phyloP scores from a whole-genome alignment of 345 rosid genomes.

The Balakata baccata region DNA sequence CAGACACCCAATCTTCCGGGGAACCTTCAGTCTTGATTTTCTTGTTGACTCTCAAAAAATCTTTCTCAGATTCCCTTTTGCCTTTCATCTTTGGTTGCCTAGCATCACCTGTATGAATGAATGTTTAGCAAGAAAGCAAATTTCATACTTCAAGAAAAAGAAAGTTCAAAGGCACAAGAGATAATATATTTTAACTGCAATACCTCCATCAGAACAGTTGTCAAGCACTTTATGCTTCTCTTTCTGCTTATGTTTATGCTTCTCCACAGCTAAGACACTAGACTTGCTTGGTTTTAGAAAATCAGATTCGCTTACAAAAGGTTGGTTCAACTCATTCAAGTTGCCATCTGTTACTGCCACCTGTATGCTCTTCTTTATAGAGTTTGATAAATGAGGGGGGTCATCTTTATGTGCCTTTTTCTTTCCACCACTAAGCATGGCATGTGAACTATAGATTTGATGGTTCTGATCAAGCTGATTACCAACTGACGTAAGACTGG shows the following conservation, averaged over 20 bases:
- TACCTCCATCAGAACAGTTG: conserved; percentile 70
- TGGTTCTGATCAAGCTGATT: conserved; percentile 28
- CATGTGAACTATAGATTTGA: conserved; percentile 27
- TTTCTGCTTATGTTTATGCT: conserved; percentile 51
- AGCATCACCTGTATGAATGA: conserved; percentile 46
- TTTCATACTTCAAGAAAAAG: conserved; percentile 16
- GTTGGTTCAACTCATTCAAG: conserved; percentile 41
- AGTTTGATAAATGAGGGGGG: conserved; percentile 37
- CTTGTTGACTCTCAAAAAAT: conserved; percentile 50
- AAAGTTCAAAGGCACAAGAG: conserved; percentile 10
- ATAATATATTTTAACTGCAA: conserved; percentile 23
- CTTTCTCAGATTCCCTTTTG: conserved; percentile 54
- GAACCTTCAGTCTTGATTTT: conserved; percentile 54
- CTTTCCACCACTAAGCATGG: conserved; percentile 37
- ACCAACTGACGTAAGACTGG: conserved; percentile 27
- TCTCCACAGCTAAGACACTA: conserved; percentile 40
- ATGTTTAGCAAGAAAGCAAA: conserved; percentile 24
- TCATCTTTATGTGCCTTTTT: conserved; percentile 53
- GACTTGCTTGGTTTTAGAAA: conserved; percentile 35
- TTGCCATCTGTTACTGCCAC: conserved; percentile 38
- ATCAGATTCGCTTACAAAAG: conserved; percentile 45
- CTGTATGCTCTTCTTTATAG: conserved; percentile 45
- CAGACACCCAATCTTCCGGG: conserved; percentile 47
- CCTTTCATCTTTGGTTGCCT: conserved; percentile 54
- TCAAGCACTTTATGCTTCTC: conserved; percentile 52